These are phyloP conservation scores for Dictyostelium citrinum DNA, from an alignment of 78 protist species.

Conservation along the genomic window DNA sequence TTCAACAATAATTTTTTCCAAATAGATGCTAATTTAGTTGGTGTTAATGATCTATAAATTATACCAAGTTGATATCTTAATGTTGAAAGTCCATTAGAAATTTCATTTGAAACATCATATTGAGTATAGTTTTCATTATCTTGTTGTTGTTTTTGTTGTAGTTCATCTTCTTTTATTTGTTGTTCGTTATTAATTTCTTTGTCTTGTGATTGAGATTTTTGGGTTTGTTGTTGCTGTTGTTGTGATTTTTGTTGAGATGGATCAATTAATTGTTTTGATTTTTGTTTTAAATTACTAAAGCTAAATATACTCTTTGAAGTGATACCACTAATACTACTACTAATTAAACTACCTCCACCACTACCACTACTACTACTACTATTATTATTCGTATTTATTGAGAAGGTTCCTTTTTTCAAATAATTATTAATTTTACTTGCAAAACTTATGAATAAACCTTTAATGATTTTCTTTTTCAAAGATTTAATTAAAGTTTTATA, in stretches of 20 bases:
- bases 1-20: conserved; percentile 8
- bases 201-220: background rate
- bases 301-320: background rate
- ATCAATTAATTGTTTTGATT: background rate
- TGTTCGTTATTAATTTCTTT: background rate
- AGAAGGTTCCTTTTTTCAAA: background rate
- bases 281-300: background rate
- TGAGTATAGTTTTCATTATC: background rate
- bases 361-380: background rate
- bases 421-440: background rate
- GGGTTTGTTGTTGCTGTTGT: background rate
- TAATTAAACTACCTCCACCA: background rate
- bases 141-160: background rate
- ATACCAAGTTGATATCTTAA: conserved; percentile 46
- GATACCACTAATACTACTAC: background rate
- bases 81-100: conserved; percentile 40
- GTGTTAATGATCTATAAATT: background rate
- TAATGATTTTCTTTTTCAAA: background rate
- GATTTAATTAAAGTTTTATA: conserved; percentile 29
- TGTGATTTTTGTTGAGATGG: background rate
- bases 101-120: conserved; percentile 22
- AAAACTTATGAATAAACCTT: conserved; percentile 18
- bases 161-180: background rate
- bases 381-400: background rate
- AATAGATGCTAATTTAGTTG: background rate